Evolutionary conservation across 345 rosid species (phyloP), one percentile per base, ranked within the genome.

Genomic region (Melaleuca quinquenervia): DNA sequence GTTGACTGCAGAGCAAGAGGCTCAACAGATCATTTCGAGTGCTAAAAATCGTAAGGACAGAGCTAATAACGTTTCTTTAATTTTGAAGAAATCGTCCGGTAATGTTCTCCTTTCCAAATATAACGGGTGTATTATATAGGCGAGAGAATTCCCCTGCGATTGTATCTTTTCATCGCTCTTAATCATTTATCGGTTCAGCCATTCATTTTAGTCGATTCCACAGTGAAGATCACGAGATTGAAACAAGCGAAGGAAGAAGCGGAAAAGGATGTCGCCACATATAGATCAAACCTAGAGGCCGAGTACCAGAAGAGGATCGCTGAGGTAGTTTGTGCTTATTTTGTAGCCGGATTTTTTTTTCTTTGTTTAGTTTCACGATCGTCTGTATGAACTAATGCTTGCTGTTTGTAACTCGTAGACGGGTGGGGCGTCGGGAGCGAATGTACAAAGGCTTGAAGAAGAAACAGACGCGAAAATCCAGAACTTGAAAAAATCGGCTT

Each of bases 161-260:
- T 44, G 1, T 82, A 82, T 49, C 27, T 45, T 26, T 82, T 24
- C 21, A 0, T 82, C 1, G 53, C 41, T 48, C 54, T 52, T 8
- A n/a, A 14, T 11, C 1, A 2, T 52, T 16, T 0, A 51, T 32
- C 3, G 21, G 1, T 51, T 53, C 9, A 22, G 45, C 82, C 7
- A 49, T 15, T 32, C 20, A 53, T 75, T 76, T 24, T 36, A 9
- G 18, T 20, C 22, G 80, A 16, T 14, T 84, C 5, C 10, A 7
- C 87, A 92, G 94, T 88, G 90, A 93, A 91, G 87, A 27, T 90
- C 48, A 16, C 86, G 0, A 90, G 94, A 83, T 76, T 93, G 86
- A 93, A 88, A 86, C 93, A 92, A 86, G 94, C 95, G 15, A 92
- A 92, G 88, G 90, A 93, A 9, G 95, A 93, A 85, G 95, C 94